Evolutionary conservation across 2,329 filamentous ascomycete species (phyloP).

Genomic region (Xylariaceae sp.): DNA sequence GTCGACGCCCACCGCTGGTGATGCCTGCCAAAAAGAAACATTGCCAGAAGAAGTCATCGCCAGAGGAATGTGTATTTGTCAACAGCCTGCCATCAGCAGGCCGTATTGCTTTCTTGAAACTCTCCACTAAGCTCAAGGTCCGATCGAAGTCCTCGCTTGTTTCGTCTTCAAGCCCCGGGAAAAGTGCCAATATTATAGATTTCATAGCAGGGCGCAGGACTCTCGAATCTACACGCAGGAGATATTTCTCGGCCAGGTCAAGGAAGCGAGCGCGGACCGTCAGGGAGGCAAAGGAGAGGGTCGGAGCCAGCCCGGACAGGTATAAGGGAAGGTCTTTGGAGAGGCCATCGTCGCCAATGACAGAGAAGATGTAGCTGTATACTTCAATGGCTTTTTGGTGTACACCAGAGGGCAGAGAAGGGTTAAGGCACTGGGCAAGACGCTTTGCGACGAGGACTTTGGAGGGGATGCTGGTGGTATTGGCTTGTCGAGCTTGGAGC

Average conservation of each 20-base stretch:
- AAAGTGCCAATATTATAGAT: slow-evolving; percentile 79
- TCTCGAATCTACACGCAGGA: slow-evolving; percentile 67
- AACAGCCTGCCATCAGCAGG: slow-evolving; percentile 49
- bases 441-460: slow-evolving; percentile 84
- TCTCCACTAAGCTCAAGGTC: slow-evolving; percentile 74
- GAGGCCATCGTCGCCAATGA: slow-evolving; percentile 78
- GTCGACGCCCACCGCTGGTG: slow-evolving; percentile 79
- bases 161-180: slow-evolving; percentile 92
- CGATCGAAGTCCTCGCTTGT: slow-evolving; percentile 96
- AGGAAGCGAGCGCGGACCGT: slow-evolving; percentile 85
- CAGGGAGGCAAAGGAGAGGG: slow-evolving; percentile 90
- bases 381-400: slow-evolving; percentile 97
- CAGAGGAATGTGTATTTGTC: slow-evolving; percentile 53
- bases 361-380: slow-evolving; percentile 82
- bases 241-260: slow-evolving; percentile 75
- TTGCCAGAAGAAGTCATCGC: slow-evolving; percentile 95
- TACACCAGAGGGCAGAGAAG: slow-evolving; percentile 87
- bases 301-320: slow-evolving; percentile 82
- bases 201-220: slow-evolving; percentile 85
- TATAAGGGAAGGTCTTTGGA: slow-evolving; percentile 82
- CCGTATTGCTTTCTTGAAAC: slow-evolving; percentile 68
- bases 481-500: slow-evolving; percentile 78
- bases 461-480: slow-evolving; percentile 71
- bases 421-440: slow-evolving; percentile 91
- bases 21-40: slow-evolving; percentile 93